Percentiles rank a stretch among this genome's conserved stretches.
Evolutionary conservation across 169 alveolate genomes (phyloP).

Genomic region (Cystoisospora suis): DNA sequence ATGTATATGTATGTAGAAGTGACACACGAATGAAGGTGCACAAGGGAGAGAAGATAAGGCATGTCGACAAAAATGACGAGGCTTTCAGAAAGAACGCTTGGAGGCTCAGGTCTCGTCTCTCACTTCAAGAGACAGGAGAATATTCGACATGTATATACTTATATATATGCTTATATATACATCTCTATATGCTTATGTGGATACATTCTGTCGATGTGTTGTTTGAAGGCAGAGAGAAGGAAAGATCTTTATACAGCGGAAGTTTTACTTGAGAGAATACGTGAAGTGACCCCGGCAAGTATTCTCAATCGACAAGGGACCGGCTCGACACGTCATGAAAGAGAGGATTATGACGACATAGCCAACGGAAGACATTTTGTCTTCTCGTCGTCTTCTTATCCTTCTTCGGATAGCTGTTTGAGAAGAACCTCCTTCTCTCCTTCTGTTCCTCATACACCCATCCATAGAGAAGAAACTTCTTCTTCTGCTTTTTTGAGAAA

Average conservation of each 20-base stretch:
- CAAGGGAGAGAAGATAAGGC: no score
- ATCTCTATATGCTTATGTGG: not conserved
- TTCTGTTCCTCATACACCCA: slow-evolving; percentile 26
- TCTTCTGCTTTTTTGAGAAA: not conserved
- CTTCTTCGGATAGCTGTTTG: not conserved
- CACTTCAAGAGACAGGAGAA: not conserved
- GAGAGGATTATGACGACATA: not conserved
- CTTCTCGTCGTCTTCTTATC: no score
- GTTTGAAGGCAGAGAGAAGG: slow-evolving; percentile 4
- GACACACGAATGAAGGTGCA: not conserved
- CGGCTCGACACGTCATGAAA: not conserved
- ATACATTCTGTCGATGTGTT: not conserved
- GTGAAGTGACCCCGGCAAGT: slow-evolving; percentile 9
- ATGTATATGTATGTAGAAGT: not conserved
- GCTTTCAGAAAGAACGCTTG: no score
- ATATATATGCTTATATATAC: not conserved
- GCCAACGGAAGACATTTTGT: no score
- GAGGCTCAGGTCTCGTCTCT: no score
- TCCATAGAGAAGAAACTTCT: not conserved
- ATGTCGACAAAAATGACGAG: no score
- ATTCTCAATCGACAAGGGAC: not conserved
- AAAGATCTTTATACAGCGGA: not conserved
- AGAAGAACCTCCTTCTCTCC: slow-evolving; percentile 5
- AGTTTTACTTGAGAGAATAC: not conserved
- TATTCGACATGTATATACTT: not conserved